A percentile compares a stretch with the other conserved stretches of the same genome.
Conservation (phyloP, 2,329 filamentous ascomycete species). For the Myriosclerotinia duriaeana region DNA sequence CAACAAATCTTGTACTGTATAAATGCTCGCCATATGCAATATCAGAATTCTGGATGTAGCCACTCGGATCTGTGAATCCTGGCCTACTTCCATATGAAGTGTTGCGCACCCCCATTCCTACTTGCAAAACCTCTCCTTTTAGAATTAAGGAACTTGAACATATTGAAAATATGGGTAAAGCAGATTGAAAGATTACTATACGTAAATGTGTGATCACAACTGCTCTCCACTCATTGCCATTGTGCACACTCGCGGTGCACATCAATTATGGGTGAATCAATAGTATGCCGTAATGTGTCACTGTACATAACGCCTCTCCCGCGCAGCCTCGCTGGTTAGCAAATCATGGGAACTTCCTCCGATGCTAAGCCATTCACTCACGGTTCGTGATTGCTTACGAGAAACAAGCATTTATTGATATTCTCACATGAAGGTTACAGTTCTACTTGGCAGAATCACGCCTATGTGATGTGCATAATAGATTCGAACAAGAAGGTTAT, state of each 20-base stretch:
- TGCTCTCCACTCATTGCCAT: neutral
- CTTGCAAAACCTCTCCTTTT: slow-evolving; percentile 25
- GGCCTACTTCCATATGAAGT: no score
- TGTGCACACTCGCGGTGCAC: neutral
- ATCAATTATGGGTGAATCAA: no score
- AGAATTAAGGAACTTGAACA: no score
- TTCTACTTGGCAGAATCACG: neutral
- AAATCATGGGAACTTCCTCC: neutral
- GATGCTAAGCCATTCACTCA: neutral
- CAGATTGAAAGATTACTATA: no score
- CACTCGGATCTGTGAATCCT: no score
- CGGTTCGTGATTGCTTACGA: neutral
- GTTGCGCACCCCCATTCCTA: slow-evolving; percentile 11
- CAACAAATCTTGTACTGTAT: no score
- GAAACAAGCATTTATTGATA: neutral
- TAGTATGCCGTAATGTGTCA: neutral
- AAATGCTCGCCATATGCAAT: no score
- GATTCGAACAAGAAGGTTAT: no score
- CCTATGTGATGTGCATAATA: neutral
- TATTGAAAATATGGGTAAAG: no score
- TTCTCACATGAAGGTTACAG: neutral
- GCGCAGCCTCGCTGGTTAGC: neutral
- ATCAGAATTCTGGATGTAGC: no score
- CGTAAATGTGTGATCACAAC: no score
- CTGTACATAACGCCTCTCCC: neutral